A percentile compares a stretch with the other conserved stretches of the same genome.
Conservation (phyloP, 192 early-diverging fungal species). For the Entomortierella chlamydospora region DNA sequence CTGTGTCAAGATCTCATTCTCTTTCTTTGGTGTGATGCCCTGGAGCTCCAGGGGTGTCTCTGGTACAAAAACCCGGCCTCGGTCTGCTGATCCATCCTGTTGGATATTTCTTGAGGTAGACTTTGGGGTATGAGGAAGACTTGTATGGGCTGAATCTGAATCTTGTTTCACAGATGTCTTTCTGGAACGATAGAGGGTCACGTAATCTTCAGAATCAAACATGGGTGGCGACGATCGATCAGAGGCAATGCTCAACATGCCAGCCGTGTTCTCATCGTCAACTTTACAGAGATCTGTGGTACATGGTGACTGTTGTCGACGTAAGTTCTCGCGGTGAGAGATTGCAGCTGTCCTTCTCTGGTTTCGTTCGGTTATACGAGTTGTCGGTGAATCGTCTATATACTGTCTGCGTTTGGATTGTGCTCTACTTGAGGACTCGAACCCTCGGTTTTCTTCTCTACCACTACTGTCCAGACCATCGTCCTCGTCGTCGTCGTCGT, state of each 20-base stretch:
- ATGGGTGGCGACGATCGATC: slow-evolving; percentile 48
- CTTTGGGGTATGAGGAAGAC: background rate
- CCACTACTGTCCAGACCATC: background rate
- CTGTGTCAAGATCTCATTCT: background rate
- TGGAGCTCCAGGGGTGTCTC: slow-evolving; percentile 25
- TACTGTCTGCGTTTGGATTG: background rate
- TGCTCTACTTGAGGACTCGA: background rate
- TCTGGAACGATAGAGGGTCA: background rate
- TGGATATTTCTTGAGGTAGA: background rate
- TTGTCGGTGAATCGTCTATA: slow-evolving; percentile 4
- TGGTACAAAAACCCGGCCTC: slow-evolving; percentile 12
- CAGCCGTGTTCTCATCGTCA: background rate
- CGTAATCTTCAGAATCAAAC: slow-evolving; percentile 23
- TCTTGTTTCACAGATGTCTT: background rate
- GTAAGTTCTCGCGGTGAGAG: no score
- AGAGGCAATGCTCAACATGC: slow-evolving; percentile 6
- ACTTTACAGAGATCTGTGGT: background rate
- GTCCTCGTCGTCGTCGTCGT: slow-evolving; percentile 3
- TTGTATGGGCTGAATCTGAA: background rate
- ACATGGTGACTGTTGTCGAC: background rate
- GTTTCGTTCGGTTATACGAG: background rate
- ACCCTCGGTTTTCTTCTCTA: background rate
- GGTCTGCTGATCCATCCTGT: background rate
- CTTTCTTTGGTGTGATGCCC: slow-evolving; percentile 12
- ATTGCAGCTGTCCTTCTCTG: background rate